Conservation (phyloP, 1,139 yeast genomes). For the Suhomyces taliae region DNA sequence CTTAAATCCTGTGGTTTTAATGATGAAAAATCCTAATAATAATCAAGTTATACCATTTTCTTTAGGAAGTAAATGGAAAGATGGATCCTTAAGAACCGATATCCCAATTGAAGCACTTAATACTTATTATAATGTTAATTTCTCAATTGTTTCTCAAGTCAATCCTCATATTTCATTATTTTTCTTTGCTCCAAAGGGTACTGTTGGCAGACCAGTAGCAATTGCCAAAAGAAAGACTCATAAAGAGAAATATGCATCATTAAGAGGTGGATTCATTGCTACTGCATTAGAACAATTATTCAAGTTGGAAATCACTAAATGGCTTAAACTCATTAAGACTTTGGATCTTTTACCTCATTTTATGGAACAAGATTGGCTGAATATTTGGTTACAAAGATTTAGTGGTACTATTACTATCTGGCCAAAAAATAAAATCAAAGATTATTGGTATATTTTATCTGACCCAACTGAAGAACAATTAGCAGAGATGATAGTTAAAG, state of each 20-base stretch:
- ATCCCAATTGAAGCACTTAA: constrained; percentile 68
- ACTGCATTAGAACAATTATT: constrained; percentile 71
- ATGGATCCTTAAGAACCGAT: constrained; percentile 72
- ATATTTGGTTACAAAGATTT: constrained; percentile 70
- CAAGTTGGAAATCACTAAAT: constrained; percentile 70
- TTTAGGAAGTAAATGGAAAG: constrained; percentile 74
- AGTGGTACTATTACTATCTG: constrained; percentile 76
- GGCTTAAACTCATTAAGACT: constrained; percentile 67
- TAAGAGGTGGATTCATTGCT: constrained; percentile 77
- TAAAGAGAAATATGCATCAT: constrained; percentile 38
- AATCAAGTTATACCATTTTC: constrained; percentile 60
- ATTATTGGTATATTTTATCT: constrained; percentile 63
- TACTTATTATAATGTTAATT: constrained; percentile 76
- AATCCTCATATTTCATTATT: constrained; percentile 80
- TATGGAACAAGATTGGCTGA: constrained; percentile 79
- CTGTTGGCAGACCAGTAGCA: constrained; percentile 78
- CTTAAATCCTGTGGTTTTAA: constrained; percentile 75
- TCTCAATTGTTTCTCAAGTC: constrained; percentile 76
- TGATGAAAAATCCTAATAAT: constrained; percentile 60
- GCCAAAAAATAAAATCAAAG: constrained; percentile 62
- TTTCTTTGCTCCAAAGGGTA: constrained; percentile 77
- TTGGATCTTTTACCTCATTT: constrained; percentile 69
- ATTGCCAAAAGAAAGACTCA: constrained; percentile 48
- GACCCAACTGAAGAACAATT: constrained; percentile 66
- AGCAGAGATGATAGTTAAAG: constrained; percentile 56